phyloP scores from a whole-genome alignment of 2,329 filamentous ascomycete genomes.

The Clonostachys byssicola region DNA sequence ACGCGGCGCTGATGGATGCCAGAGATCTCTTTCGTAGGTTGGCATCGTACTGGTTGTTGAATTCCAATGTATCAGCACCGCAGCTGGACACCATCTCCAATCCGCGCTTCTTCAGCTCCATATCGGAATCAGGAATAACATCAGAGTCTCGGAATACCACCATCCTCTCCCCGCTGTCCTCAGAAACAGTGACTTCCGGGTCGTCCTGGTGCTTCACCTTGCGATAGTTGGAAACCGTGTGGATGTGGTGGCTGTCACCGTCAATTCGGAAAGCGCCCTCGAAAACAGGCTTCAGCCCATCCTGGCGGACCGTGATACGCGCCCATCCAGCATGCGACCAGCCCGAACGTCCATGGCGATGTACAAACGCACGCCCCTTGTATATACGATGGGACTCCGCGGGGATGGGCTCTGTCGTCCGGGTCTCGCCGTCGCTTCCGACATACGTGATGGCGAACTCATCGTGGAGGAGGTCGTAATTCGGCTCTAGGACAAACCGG shows the following conservation, averaged over 20 bases:
- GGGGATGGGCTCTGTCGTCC: slow-evolving; percentile 63
- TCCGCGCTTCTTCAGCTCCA: slow-evolving; percentile 29
- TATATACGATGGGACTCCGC: slow-evolving; percentile 77
- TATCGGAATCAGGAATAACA: slow-evolving; percentile 32
- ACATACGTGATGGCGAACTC: slow-evolving; percentile 72
- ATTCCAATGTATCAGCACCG: slow-evolving; percentile 68
- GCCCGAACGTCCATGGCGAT: slow-evolving; percentile 50
- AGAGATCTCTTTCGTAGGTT: slow-evolving; percentile 35
- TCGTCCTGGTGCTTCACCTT: slow-evolving; percentile 69
- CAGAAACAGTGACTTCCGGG: slow-evolving; percentile 50
- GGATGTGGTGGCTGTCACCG: slow-evolving; percentile 82
- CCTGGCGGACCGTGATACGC: slow-evolving; percentile 70
- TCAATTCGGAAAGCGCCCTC: slow-evolving; percentile 83
- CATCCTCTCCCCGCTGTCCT: slow-evolving; percentile 69
- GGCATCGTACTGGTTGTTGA: slow-evolving; percentile 74
- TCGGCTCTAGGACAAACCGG: slow-evolving; percentile 80
- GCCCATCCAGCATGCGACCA: slow-evolving; percentile 89
- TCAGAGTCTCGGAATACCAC: slow-evolving; percentile 91
- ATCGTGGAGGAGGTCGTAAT: slow-evolving; percentile 81
- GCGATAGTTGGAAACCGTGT: slow-evolving; percentile 70
- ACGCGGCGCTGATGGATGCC: slow-evolving; percentile 56
- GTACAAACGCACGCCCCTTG: slow-evolving; percentile 73
- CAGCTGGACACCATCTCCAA: slow-evolving; percentile 49
- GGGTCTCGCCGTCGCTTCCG: slow-evolving; percentile 65
- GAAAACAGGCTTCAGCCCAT: slow-evolving; percentile 78